Evolutionary conservation across 371 early-diverging fungal genomes (phyloP).

Genomic region (Dinochytrium kinnereticum): DNA sequence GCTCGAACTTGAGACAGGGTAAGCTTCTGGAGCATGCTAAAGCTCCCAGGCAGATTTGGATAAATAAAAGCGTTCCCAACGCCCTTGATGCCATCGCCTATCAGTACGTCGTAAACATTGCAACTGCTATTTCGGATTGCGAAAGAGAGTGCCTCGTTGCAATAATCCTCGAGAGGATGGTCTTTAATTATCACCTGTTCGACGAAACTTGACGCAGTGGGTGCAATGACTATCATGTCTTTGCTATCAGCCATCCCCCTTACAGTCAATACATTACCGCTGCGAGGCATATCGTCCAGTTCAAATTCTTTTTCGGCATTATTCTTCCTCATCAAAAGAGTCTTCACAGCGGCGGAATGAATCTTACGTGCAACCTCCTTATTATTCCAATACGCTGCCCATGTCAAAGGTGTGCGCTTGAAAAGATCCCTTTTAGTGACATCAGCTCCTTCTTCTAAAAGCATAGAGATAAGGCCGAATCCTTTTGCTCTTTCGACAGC

Average conservation of each 20-base stretch:
- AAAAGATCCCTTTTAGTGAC: background rate
- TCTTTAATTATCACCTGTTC: background rate
- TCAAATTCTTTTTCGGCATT: background rate
- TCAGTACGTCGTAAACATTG: background rate
- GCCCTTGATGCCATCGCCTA: background rate
- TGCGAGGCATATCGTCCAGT: no score
- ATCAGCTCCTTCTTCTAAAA: background rate
- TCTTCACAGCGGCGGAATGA: background rate
- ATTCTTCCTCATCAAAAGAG: background rate
- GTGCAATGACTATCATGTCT: background rate
- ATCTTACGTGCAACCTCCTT: background rate
- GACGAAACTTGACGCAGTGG: background rate
- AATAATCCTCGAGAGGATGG: background rate
- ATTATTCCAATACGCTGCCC: slow-evolving; percentile 8
- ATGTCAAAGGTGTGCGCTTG: background rate
- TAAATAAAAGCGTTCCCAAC: background rate
- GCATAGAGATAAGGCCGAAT: background rate
- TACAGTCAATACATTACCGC: no score
- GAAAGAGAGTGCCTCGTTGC: background rate
- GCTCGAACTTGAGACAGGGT: background rate
- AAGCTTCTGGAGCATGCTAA: background rate
- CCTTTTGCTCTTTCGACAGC: background rate
- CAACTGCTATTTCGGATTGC: background rate
- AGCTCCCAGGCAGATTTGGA: background rate
- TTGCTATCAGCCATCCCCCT: no score